A percentile compares a stretch with the other conserved stretches of the same genome.
phyloP scores from a whole-genome alignment of 768 basidiomycete genomes.

The Solioccasus polychromus region DNA sequence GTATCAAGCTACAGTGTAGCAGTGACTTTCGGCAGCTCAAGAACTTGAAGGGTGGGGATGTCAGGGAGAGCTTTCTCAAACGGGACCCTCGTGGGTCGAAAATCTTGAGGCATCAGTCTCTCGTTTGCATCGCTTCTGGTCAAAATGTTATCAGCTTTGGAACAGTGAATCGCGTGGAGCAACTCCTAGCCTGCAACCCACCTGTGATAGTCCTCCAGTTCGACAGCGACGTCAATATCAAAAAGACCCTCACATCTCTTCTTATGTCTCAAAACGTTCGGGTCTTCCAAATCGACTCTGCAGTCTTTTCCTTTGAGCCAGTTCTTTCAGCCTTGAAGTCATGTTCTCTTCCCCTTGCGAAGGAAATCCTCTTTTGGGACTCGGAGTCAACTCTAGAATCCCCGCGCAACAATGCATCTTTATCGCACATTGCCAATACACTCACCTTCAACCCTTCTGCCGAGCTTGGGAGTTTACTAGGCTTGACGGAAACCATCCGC shows the following conservation, averaged over 20 bases:
- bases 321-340: conserved; percentile 52
- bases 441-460: conserved; percentile 30
- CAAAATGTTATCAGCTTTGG: conserved; percentile 51
- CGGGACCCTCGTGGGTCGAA: conserved; percentile 31
- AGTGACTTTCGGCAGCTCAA: conserved; percentile 36
- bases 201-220: conserved; percentile 56
- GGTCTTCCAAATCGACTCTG: conserved; percentile 56
- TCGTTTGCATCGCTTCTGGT: conserved; percentile 50
- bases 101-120: conserved; percentile 51
- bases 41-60: conserved; percentile 21
- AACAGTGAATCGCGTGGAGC: conserved; percentile 52
- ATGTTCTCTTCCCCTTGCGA: conserved; percentile 40
- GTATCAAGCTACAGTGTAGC: conserved; percentile 35
- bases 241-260: conserved; percentile 38
- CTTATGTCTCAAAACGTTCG: conserved; percentile 32
- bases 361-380: conserved; percentile 55
- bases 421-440: conserved; percentile 20
- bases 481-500: conserved; percentile 33
- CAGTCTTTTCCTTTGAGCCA: conserved; percentile 60
- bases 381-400: conserved; percentile 8
- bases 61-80: conserved; percentile 33
- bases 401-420: background rate
- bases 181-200: conserved; percentile 42
- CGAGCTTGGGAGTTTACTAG: conserved; percentile 40
- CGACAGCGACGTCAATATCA: conserved; percentile 39